Base-by-base conservation (phyloP, 1,139 yeast genomes). In the Maudiozyma humilis region DNA sequence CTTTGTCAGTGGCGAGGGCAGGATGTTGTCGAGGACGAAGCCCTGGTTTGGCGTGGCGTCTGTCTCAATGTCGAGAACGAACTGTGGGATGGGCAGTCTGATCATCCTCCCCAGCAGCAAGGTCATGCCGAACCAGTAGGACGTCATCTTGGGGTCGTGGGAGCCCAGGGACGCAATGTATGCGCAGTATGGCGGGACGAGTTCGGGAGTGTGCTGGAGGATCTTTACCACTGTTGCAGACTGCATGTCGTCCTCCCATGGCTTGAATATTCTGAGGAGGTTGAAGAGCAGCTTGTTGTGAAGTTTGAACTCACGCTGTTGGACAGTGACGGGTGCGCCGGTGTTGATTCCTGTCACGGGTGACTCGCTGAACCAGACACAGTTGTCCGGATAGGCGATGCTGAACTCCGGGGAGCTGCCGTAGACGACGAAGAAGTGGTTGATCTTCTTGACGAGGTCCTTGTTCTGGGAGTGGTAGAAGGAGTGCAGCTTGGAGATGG, bases 61-160 rank as follows among this genome's bases (percentile, higher is more conserved):
- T 14, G 62, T 56, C n/a, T 59, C 57, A 7, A 51, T 46, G 5
- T 42, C 44, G 13, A 45, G 35, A 40, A 68, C 52, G 15, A 64
- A 59, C 6, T 54, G 54, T 1, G 84, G 85, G 12, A 78, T 56
- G 1, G 79, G 75, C 2, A 82, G 56, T 36, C 70, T 71, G 14
- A 84, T 70, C 10, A 84, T 69, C 46, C 77, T 74, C 0, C 80
- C 72, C 42, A 82, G 67, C 7, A 87, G 64, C 23, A 82, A 67
- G 0, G 87, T 75, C 62, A 77, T 82, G 8, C 91, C 82, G 31
- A 88, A 69, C 89, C 95, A 89, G 68, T 84, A 86, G 4, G 89
- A 79, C 1, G 93, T 70, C 47, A 82, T 67, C 39, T 78, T 73
- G 1, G 95, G 93, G 44, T 82, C 89, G 63, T 68, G 87, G 48